These are phyloP conservation scores for Tulasnella sp. DNA, from an alignment of 768 basidiomycete genomes.

Conservation along the genomic window DNA sequence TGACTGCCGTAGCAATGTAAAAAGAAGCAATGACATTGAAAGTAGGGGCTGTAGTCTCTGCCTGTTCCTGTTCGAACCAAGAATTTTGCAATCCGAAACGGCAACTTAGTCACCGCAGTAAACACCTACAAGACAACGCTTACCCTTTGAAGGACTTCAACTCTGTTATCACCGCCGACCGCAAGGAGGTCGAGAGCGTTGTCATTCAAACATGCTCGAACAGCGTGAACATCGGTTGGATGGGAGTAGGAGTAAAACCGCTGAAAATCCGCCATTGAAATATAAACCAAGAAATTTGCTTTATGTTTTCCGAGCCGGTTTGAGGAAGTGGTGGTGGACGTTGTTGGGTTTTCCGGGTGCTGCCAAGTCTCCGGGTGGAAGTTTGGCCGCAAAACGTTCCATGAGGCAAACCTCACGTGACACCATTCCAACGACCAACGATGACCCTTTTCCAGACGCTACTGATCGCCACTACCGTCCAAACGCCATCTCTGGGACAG, in stretches of 20 bases:
- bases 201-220: constrained; percentile 55
- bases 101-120: neutral
- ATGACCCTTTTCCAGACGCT: neutral
- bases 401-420: neutral
- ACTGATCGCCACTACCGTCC: neutral
- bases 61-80: constrained; percentile 25
- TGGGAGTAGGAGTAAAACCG: constrained; percentile 31
- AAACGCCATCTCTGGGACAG: constrained; percentile 8
- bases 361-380: neutral
- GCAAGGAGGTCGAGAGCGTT: constrained; percentile 65
- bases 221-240: constrained; percentile 38
- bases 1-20: constrained; percentile 60
- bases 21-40: constrained; percentile 57
- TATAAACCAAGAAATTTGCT: neutral
- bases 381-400: neutral
- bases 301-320: neutral
- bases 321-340: neutral
- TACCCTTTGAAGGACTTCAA: constrained; percentile 48
- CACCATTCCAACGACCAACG: neutral
- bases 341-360: neutral
- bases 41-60: constrained; percentile 34
- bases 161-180: constrained; percentile 62
- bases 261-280: neutral
- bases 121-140: neutral
- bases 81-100: neutral